A percentile compares a stretch with the other conserved stretches of the same genome.
Evolutionary conservation across 495 filamentous ascomycete genomes (phyloP).

Genomic region (Penicillium lagena): DNA sequence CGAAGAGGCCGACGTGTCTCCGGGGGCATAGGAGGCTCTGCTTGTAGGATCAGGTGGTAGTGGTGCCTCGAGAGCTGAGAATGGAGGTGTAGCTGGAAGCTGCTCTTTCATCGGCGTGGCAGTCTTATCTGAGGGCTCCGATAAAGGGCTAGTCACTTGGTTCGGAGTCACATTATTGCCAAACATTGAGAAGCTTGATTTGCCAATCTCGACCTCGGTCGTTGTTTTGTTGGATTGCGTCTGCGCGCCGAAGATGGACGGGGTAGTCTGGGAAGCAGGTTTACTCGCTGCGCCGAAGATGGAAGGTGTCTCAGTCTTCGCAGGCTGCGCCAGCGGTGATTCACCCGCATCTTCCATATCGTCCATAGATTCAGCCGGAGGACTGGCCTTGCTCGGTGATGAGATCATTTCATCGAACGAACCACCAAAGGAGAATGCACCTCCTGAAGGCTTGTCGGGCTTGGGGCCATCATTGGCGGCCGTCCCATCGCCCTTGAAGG

Average conservation of each 20-base stretch:
- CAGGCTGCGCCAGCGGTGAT: constrained; percentile 9
- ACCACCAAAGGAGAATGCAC: constrained; percentile 29
- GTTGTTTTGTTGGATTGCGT: constrained; percentile 22
- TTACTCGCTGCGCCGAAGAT: constrained; percentile 25
- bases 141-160: constrained; percentile 21
- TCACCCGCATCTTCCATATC: constrained; percentile 27
- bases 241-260: constrained; percentile 31
- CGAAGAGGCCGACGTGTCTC: constrained; percentile 66
- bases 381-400: constrained; percentile 14
- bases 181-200: constrained; percentile 32
- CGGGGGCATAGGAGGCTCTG: constrained; percentile 55
- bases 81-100: constrained; percentile 16
- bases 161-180: constrained; percentile 21
- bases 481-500: constrained; percentile 70
- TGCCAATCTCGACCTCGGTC: constrained; percentile 22
- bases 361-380: constrained; percentile 30
- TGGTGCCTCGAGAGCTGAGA: constrained; percentile 43
- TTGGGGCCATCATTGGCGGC: constrained; percentile 55
- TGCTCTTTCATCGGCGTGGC: constrained; percentile 18
- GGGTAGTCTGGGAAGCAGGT: constrained; percentile 12
- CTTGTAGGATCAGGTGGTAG: constrained; percentile 74
- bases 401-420: constrained; percentile 23
- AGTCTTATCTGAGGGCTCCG: constrained; percentile 34
- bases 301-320: constrained; percentile 13
- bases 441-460: constrained; percentile 31